Evolutionary conservation across 306 rosid species (phyloP), one percentile per base, ranked within the genome.

Genomic region (Acacia crassicarpa): DNA sequence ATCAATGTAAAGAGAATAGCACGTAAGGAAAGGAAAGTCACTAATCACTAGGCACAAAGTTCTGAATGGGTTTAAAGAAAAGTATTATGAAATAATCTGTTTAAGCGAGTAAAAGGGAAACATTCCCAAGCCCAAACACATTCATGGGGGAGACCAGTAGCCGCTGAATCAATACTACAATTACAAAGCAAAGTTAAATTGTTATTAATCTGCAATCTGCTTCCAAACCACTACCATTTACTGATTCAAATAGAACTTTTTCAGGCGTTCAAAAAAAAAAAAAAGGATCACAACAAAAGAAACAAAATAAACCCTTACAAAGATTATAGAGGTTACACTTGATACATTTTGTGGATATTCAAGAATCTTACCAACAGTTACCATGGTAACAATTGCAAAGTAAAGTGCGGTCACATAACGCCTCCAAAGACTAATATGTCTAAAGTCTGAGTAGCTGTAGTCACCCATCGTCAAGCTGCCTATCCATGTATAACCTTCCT

Each of bases 351-450:
- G 20, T 4, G 19, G 25, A 45, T 33, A 27, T 6, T n/a, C 56
- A 22, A 70, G 61, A 78, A 80, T 73, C 89, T 78, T 83, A 89
- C 93, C 95, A 67, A 91, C 87, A 16, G 93, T 91, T 1, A 91
- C 88, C 95, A 91, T 91, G 82, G 93, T 91, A 65, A 89, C 93
- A 78, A 91, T 77, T 2, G 95, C 90, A 59, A 91, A 91, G 83
- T 91, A 91, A 78, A 91, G 89, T 2, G 93, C 88, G 3, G 92
- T 89, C 2, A 86, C 30, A 23, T 91, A 91, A 48, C 93, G 93
- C 84, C 84, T 91, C 91, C 92, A 85, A 20, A 91, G 92, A 76
- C 84, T 81, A 44, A 91, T 81, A 5, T 89, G 85, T 77, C 91
- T 74, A 41, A 91, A 91, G 81, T 91, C 83, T 0, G 89, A 82